Evolutionary conservation across 208 protist genomes (phyloP).

Genomic region (Trypanosoma rangeli): DNA sequence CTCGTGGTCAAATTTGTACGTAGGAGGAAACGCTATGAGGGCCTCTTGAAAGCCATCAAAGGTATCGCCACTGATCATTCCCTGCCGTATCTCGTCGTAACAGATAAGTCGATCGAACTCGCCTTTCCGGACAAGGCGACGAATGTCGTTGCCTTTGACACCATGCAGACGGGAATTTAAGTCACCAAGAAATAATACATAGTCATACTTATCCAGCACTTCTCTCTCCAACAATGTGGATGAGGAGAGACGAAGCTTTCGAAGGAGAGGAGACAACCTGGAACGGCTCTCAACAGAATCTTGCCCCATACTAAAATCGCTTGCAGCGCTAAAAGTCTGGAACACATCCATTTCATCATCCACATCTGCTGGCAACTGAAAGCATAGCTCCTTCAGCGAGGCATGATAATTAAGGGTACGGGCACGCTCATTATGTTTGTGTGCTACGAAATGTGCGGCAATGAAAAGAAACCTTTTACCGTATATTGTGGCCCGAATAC

Average conservation of each 20-base stretch:
- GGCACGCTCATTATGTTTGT: slow-evolving; percentile 80
- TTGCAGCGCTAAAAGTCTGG: slow-evolving; percentile 48
- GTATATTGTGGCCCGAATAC: slow-evolving; percentile 81
- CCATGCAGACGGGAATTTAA: slow-evolving; percentile 91
- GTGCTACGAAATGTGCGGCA: slow-evolving; percentile 88
- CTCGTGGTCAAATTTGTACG: slow-evolving; percentile 88
- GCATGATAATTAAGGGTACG: slow-evolving; percentile 77
- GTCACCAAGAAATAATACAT: slow-evolving; percentile 94
- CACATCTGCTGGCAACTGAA: slow-evolving; percentile 52
- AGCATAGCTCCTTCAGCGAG: slow-evolving; percentile 62
- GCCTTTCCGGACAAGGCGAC: slow-evolving; percentile 25
- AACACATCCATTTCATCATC: slow-evolving; percentile 81
- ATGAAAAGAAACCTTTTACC: slow-evolving; percentile 90
- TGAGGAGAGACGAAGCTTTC: slow-evolving; percentile 22
- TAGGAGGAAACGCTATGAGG: slow-evolving; percentile 88
- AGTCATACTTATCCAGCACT: slow-evolving; percentile 83
- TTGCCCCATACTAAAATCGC: slow-evolving; percentile 4
- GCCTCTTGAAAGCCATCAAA: slow-evolving; percentile 91
- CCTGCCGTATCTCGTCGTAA: slow-evolving; percentile 80
- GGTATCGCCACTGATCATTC: slow-evolving; percentile 64
- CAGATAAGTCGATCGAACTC: slow-evolving; percentile 62
- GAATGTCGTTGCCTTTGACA: slow-evolving; percentile 38
- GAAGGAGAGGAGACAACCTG: slow-evolving; percentile 48
- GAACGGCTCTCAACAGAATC: slow-evolving; percentile 30
- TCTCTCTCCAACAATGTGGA: slow-evolving; percentile 38